Percentiles rank a stretch among this genome's conserved stretches.
phyloP scores from a whole-genome alignment of 2,329 filamentous ascomycete species.

The Aspergillus vadensis region DNA sequence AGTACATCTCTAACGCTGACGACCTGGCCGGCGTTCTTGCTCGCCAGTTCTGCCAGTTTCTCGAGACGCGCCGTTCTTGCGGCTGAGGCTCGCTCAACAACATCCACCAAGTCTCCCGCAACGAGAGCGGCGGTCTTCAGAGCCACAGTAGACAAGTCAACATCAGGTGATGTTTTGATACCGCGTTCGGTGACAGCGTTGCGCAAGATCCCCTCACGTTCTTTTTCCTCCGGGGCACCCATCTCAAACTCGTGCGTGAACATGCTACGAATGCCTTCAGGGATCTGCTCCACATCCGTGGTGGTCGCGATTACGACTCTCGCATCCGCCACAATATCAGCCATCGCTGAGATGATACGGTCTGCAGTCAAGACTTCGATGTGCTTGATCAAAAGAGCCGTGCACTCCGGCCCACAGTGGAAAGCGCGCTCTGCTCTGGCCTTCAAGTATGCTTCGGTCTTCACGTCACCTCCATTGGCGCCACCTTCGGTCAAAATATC shows the following conservation, averaged over 20 bases:
- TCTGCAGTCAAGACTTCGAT: constrained; percentile 90
- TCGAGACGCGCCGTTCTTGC: constrained; percentile 77
- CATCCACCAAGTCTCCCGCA: constrained; percentile 89
- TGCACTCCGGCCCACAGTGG: constrained; percentile 81
- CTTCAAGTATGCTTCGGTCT: constrained; percentile 88
- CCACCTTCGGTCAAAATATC: constrained; percentile 92
- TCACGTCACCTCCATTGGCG: constrained; percentile 83
- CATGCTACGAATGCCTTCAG: constrained; percentile 82
- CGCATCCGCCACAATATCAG: constrained; percentile 76
- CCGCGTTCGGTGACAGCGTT: constrained; percentile 75
- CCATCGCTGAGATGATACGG: constrained; percentile 80
- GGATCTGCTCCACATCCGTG: constrained; percentile 91
- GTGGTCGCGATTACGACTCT: constrained; percentile 90
- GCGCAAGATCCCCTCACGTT: constrained; percentile 83
- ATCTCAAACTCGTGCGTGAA: constrained; percentile 97
- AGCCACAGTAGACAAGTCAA: constrained; percentile 81
- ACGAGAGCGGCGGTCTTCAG: constrained; percentile 95
- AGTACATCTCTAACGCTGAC: constrained; percentile 81
- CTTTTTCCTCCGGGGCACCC: constrained; percentile 85
- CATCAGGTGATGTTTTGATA: constrained; percentile 75
- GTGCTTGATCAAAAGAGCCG: constrained; percentile 82
- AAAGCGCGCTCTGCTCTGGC: constrained; percentile 85
- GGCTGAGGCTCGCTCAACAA: constrained; percentile 84
- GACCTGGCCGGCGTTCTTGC: constrained; percentile 28
- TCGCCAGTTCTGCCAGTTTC: constrained; percentile 57